Evolutionary conservation across 345 rosid species (phyloP).

Genomic region (Anacardium occidentale): DNA sequence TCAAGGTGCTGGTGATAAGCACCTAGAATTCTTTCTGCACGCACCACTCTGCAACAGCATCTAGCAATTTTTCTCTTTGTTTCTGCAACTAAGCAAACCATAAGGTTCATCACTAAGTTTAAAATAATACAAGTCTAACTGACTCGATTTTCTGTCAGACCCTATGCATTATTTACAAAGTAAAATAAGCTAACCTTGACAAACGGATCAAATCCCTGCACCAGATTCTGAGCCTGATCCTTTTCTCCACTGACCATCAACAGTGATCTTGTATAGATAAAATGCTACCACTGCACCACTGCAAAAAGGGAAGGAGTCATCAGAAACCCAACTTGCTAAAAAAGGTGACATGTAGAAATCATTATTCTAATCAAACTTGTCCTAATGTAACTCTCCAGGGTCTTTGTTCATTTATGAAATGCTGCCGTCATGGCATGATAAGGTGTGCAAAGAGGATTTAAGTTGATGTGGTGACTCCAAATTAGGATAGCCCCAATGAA

Average conservation of each 20-base stretch:
- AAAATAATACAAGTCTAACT: neutral
- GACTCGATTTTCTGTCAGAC: neutral
- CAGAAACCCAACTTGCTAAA: neutral
- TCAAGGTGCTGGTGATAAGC: neutral
- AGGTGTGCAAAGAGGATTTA: neutral
- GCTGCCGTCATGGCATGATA: no score
- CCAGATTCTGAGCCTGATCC: constrained; percentile 41
- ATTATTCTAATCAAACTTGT: neutral
- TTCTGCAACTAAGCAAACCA: neutral
- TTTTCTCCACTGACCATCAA: constrained; percentile 29
- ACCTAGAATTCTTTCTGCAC: neutral
- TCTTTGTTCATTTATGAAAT: neutral
- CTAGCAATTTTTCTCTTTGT: neutral
- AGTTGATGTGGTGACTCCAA: neutral
- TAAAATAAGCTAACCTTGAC: constrained; percentile 22
- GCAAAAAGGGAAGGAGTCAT: constrained; percentile 30
- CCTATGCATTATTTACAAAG: neutral
- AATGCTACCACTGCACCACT: constrained; percentile 77
- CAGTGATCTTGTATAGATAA: constrained; percentile 53
- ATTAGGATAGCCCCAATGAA: neutral
- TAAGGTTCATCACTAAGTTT: no score
- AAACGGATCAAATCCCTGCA: constrained; percentile 23
- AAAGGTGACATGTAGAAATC: neutral
- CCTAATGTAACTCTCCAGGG: neutral
- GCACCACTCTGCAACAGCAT: neutral